Conservation (phyloP, 352 stramenopile genomes). For the Pythium dissimile region DNA sequence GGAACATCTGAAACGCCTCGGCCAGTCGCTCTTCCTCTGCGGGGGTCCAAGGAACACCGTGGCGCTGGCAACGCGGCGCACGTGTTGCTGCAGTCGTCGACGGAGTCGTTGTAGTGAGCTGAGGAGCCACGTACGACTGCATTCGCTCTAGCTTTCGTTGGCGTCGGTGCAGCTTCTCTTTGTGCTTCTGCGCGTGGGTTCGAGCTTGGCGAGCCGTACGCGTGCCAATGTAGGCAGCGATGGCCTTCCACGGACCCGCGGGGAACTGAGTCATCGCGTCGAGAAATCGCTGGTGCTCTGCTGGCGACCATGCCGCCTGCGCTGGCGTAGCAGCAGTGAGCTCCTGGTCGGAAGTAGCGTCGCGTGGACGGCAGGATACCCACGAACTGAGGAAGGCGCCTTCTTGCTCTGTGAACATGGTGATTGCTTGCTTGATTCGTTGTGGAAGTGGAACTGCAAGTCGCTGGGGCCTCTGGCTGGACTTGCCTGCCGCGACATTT, state of each 20-base stretch:
- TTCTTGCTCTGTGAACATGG: no score
- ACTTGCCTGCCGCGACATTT: no score
- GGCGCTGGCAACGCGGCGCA: neutral
- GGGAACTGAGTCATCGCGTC: constrained; percentile 18
- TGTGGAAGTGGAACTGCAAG: no score
- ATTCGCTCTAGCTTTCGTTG: constrained; percentile 10
- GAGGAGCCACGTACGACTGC: neutral
- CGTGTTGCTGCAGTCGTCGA: neutral
- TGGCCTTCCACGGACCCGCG: constrained; percentile 7
- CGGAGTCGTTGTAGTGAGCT: neutral
- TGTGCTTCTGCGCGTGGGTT: constrained; percentile 15
- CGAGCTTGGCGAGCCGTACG: constrained; percentile 8
- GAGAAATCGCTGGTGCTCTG: constrained; percentile 24
- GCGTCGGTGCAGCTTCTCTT: constrained; percentile 11
- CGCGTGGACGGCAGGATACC: no score
- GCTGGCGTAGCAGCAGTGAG: neutral
- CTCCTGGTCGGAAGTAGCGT: no score
- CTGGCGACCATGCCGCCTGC: constrained; percentile 16
- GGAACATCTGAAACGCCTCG: constrained; percentile 34
- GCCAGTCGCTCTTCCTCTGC: constrained; percentile 45
- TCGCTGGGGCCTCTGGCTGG: no score
- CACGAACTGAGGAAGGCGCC: no score
- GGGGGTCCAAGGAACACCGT: constrained; percentile 28
- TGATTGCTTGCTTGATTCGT: no score
- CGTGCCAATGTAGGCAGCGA: constrained; percentile 14